phyloP scores from a whole-genome alignment of 768 basidiomycete genomes.

The Lentinus brumalis region DNA sequence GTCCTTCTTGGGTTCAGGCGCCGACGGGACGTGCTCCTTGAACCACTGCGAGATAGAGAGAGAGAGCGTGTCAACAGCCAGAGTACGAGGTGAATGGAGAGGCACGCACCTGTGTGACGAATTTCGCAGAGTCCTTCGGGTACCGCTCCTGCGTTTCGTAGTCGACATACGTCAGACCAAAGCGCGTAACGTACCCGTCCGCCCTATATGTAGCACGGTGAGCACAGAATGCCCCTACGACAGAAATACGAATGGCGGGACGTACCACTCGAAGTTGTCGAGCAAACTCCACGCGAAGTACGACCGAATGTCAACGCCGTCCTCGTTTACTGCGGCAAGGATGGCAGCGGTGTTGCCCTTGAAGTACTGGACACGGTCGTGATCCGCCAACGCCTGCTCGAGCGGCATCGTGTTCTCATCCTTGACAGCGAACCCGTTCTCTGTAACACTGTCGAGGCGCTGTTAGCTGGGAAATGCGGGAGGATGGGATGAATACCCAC shows the following conservation, averaged over 20 bases:
- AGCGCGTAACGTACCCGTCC: slow-evolving; percentile 69
- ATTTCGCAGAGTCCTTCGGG: slow-evolving; percentile 63
- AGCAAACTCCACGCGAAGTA: slow-evolving; percentile 76
- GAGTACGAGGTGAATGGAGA: not conserved
- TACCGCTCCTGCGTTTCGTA: slow-evolving; percentile 66
- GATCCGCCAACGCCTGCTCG: slow-evolving; percentile 56
- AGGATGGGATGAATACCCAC: slow-evolving; percentile 33
- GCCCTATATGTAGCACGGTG: slow-evolving; percentile 38
- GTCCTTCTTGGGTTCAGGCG: not conserved
- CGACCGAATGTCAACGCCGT: slow-evolving; percentile 60
- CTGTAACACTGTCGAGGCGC: slow-evolving; percentile 53
- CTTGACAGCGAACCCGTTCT: slow-evolving; percentile 75
- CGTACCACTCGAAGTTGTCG: slow-evolving; percentile 70
- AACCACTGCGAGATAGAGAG: slow-evolving; percentile 28
- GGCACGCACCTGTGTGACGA: slow-evolving; percentile 51
- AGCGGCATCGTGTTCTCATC: slow-evolving; percentile 56
- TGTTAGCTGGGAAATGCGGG: not conserved
- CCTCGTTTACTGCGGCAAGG: slow-evolving; percentile 58
- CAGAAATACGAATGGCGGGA: not conserved
- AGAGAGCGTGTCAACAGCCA: not conserved
- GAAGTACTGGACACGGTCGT: slow-evolving; percentile 71
- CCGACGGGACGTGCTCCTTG: slow-evolving; percentile 31
- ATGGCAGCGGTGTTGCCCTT: slow-evolving; percentile 56
- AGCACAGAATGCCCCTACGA: not conserved
- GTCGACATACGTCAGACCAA: slow-evolving; percentile 73